These are phyloP conservation scores for Paspalum vaginatum DNA, from an alignment of 176 grass and related monocot genomes.

Conservation along the genomic window DNA sequence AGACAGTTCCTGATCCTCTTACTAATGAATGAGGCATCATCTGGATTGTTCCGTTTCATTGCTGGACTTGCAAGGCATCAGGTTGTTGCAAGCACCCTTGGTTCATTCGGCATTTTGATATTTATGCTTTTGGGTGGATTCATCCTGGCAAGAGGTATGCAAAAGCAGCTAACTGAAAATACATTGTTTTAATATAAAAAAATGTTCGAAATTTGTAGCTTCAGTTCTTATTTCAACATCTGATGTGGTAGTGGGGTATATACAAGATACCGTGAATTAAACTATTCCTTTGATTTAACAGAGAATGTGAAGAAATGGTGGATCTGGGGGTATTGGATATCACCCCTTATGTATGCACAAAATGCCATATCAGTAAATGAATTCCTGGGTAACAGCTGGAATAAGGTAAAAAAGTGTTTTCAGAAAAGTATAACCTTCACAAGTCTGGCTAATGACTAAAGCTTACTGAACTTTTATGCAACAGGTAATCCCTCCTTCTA, in stretches of 20 bases:
- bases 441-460: slow-evolving; percentile 30
- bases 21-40: slow-evolving; percentile 54
- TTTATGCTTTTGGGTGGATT: slow-evolving; percentile 73
- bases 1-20: slow-evolving; percentile 72
- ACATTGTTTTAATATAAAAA: neutral
- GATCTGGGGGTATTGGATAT: slow-evolving; percentile 86
- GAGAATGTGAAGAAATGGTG: slow-evolving; percentile 84
- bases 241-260: neutral
- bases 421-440: neutral
- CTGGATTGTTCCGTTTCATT: slow-evolving; percentile 66
- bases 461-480: slow-evolving; percentile 11
- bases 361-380: slow-evolving; percentile 83
- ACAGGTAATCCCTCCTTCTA: slow-evolving; percentile 10
- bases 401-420: slow-evolving; percentile 45
- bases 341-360: slow-evolving; percentile 76
- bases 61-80: slow-evolving; percentile 67
- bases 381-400: slow-evolving; percentile 73
- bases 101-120: slow-evolving; percentile 59
- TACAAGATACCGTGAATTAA: slow-evolving; percentile 13
- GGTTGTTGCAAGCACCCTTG: slow-evolving; percentile 70
- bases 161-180: slow-evolving; percentile 9
- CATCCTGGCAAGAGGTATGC: slow-evolving; percentile 68
- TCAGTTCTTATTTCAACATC: slow-evolving; percentile 2
- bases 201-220: neutral
- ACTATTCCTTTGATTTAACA: slow-evolving; percentile 34